Percentiles rank a stretch among this genome's conserved stretches.
Conservation (phyloP, 2,329 filamentous ascomycete genomes). For the Cercospora janseana region DNA sequence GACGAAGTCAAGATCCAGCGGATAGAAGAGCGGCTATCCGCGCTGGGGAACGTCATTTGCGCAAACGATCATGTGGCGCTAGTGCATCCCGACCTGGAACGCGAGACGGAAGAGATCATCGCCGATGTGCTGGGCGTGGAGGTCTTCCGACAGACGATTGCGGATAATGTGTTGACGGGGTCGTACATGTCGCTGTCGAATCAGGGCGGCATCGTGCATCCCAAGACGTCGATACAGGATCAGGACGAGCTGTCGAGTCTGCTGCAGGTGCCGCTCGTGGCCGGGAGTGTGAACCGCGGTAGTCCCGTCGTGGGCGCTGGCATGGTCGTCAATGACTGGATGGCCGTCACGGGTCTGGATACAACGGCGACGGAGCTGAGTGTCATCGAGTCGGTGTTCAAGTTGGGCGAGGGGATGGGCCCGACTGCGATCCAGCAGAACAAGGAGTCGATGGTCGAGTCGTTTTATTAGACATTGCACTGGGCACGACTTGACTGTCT, state of each 20-base stretch:
- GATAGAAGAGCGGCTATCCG: constrained; percentile 94
- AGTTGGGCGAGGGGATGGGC: constrained; percentile 75
- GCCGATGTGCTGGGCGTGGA: constrained; percentile 88
- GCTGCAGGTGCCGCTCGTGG: constrained; percentile 92
- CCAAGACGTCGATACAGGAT: constrained; percentile 94
- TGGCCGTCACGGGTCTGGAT: constrained; percentile 91
- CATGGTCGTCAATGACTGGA: constrained; percentile 97
- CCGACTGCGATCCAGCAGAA: constrained; percentile 77
- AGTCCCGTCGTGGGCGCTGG: constrained; percentile 93
- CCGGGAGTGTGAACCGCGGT: constrained; percentile 89
- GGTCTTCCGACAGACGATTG: constrained; percentile 90
- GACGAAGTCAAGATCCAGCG: constrained; percentile 91
- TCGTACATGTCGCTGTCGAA: constrained; percentile 97
- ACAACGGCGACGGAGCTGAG: constrained; percentile 97
- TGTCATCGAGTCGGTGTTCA: constrained; percentile 94
- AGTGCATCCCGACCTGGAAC: constrained; percentile 92
- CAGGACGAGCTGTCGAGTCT: constrained; percentile 94
- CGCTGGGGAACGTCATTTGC: constrained; percentile 94
- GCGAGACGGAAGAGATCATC: constrained; percentile 97
- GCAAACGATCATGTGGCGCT: constrained; percentile 96
- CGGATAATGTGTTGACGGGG: constrained; percentile 93
- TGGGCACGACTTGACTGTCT: constrained; percentile 8
- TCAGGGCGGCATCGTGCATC: constrained; percentile 93
- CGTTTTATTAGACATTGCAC: constrained; percentile 72
- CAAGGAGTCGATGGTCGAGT: constrained; percentile 99